Conservation (phyloP, 345 rosid genomes). For the Trapa bicornis region DNA sequence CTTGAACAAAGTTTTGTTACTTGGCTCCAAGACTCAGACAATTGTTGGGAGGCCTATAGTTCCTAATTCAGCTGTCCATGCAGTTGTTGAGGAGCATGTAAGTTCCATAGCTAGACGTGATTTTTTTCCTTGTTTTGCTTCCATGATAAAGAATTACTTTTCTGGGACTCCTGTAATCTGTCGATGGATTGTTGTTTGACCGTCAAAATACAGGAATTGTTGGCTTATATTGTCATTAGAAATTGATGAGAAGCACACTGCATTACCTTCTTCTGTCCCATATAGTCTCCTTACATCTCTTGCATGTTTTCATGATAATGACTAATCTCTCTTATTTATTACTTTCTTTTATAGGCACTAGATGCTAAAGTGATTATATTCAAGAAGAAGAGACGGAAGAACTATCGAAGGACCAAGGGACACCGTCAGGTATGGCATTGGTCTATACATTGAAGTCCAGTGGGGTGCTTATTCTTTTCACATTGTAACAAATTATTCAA, state of each 20-base stretch:
- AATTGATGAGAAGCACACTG: neutral
- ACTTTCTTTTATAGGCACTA: conserved; percentile 42
- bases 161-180: neutral
- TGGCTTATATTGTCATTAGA: neutral
- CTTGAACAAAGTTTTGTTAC: conserved; percentile 72
- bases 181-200: neutral
- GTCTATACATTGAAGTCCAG: conserved; percentile 5
- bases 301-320: neutral
- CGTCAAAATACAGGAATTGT: neutral
- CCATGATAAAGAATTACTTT: neutral
- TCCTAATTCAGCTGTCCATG: conserved; percentile 78
- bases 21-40: conserved; percentile 68
- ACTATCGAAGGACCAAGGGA: conserved; percentile 16
- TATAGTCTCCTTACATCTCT: neutral
- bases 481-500: conserved; percentile 1
- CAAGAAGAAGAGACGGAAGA: conserved; percentile 86
- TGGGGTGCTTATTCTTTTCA: neutral
- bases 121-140: neutral
- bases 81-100: conserved; percentile 97
- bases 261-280: neutral
- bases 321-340: conserved; percentile 6
- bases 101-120: conserved; percentile 16
- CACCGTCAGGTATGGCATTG: conserved; percentile 11
- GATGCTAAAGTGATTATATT: conserved; percentile 91
- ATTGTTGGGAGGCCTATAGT: conserved; percentile 76